These are phyloP conservation scores for Naganishia albida DNA, from an alignment of 1,284 basidiomycete genomes.

Conservation along the genomic window DNA sequence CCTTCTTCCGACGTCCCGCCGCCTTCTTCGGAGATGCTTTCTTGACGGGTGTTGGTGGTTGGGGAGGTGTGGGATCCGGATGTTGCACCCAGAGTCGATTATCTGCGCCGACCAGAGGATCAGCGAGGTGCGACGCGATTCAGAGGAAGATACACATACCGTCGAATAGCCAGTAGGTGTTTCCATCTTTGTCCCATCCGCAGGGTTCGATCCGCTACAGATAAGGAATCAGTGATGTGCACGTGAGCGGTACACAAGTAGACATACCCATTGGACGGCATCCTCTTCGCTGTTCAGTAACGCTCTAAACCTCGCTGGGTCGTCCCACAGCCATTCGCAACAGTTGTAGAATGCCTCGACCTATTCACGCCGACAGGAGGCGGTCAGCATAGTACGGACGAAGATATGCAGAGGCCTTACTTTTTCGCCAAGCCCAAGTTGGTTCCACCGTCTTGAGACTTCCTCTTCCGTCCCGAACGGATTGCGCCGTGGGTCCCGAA, in stretches of 20 bases:
- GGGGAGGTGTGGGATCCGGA: slow-evolving; percentile 40
- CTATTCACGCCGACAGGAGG: slow-evolving; percentile 34
- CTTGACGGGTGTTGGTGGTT: slow-evolving; percentile 17
- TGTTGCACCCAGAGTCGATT: slow-evolving; percentile 61
- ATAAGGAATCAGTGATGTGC: neutral
- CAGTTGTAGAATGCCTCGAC: slow-evolving; percentile 54
- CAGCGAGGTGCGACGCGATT: too few species aligned
- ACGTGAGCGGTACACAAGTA: too few species aligned
- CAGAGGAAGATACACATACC: slow-evolving; percentile 42
- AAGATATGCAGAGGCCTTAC: slow-evolving; percentile 39
- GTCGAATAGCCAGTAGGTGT: slow-evolving; percentile 61
- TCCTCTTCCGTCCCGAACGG: slow-evolving; percentile 49
- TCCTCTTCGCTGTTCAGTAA: slow-evolving; percentile 57
- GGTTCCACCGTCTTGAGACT: slow-evolving; percentile 53
- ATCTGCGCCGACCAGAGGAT: slow-evolving; percentile 42
- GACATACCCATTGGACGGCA: slow-evolving; percentile 55
- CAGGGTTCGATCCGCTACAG: slow-evolving; percentile 58
- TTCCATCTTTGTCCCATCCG: slow-evolving; percentile 58
- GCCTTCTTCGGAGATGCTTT: slow-evolving; percentile 4
- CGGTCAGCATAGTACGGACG: neutral
- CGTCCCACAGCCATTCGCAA: slow-evolving; percentile 61
- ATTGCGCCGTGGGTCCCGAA: slow-evolving; percentile 44
- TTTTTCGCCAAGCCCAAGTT: slow-evolving; percentile 56
- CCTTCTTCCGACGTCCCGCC: slow-evolving; percentile 1
- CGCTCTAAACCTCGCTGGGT: slow-evolving; percentile 58